Percentiles rank a stretch among this genome's conserved stretches.
Evolutionary conservation across 2,329 filamentous ascomycete genomes (phyloP).

Genomic region (Aspergillus brunneoviolaceus): DNA sequence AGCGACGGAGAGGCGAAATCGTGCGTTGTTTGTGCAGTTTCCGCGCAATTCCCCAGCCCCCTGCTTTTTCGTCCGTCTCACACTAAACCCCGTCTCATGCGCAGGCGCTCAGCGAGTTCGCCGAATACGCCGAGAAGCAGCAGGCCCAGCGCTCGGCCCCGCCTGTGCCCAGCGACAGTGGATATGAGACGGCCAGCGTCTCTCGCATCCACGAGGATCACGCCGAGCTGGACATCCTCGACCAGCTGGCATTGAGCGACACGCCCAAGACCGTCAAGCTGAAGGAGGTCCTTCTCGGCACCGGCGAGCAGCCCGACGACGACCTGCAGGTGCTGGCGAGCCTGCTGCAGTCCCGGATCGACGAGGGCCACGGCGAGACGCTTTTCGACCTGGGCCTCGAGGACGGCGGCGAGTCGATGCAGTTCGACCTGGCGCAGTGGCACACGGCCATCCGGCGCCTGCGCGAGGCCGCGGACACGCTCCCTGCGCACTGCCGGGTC

Average conservation of each 20-base stretch:
- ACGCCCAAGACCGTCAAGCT: constrained; percentile 63
- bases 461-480: constrained; percentile 60
- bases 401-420: constrained; percentile 83
- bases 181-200: constrained; percentile 38
- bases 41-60: not conserved
- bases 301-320: constrained; percentile 56
- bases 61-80: not conserved
- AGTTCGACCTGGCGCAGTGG: constrained; percentile 73
- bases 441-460: constrained; percentile 67
- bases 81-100: constrained; percentile 8
- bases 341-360: constrained; percentile 66
- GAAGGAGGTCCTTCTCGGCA: constrained; percentile 70
- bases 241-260: constrained; percentile 73
- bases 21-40: constrained; percentile 49
- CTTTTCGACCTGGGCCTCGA: constrained; percentile 92
- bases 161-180: constrained; percentile 42
- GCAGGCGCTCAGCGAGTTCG: constrained; percentile 87
- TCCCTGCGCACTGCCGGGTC: constrained; percentile 74
- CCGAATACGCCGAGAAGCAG: constrained; percentile 95
- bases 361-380: constrained; percentile 83
- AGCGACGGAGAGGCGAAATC: constrained; percentile 82
- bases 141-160: constrained; percentile 58
- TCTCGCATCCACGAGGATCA: constrained; percentile 61
- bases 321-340: constrained; percentile 63
- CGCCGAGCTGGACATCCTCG: constrained; percentile 86